Percentiles rank a stretch among this genome's conserved stretches.
These are phyloP conservation scores for Zygoascus meyerae DNA, from an alignment of 1,139 yeast genomes.

Conservation along the genomic window DNA sequence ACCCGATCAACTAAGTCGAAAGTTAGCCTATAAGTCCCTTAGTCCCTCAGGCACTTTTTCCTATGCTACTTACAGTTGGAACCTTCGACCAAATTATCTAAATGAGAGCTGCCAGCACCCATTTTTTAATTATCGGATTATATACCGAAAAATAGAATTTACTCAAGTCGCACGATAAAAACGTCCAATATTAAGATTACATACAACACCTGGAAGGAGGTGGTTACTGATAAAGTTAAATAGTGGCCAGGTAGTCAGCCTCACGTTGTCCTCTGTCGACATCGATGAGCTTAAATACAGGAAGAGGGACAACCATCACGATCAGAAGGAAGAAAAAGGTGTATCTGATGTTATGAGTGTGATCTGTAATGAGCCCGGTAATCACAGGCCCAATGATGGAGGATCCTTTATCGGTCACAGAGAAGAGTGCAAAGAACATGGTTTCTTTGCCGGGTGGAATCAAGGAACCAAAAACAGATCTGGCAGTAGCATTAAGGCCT, in stretches of 20 bases:
- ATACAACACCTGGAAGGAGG: background rate
- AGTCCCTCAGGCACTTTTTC: background rate
- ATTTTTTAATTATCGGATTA: conserved; percentile 30
- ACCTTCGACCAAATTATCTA: conserved; percentile 66
- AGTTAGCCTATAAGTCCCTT: background rate
- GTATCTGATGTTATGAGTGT: conserved; percentile 61
- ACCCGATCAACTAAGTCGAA: conserved; percentile 45
- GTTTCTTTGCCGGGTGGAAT: conserved; percentile 67
- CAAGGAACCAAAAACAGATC: conserved; percentile 57
- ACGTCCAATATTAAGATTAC: background rate
- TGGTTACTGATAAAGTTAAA: background rate
- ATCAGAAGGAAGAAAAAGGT: conserved; percentile 55
- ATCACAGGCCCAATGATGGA: conserved; percentile 62
- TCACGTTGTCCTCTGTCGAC: conserved; percentile 48
- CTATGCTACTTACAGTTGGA: conserved; percentile 49
- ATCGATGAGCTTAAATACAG: conserved; percentile 46
- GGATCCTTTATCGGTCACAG: conserved; percentile 71
- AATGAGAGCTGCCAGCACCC: conserved; percentile 66
- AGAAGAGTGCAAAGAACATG: conserved; percentile 61
- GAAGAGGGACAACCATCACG: conserved; percentile 47
- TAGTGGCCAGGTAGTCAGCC: conserved; percentile 26
- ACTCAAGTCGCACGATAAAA: background rate
- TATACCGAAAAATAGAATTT: background rate
- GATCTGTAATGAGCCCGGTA: conserved; percentile 60
- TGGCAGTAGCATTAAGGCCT: conserved; percentile 57